phyloP scores from a whole-genome alignment of 352 stramenopile species.

The Pythium aristosporum region DNA sequence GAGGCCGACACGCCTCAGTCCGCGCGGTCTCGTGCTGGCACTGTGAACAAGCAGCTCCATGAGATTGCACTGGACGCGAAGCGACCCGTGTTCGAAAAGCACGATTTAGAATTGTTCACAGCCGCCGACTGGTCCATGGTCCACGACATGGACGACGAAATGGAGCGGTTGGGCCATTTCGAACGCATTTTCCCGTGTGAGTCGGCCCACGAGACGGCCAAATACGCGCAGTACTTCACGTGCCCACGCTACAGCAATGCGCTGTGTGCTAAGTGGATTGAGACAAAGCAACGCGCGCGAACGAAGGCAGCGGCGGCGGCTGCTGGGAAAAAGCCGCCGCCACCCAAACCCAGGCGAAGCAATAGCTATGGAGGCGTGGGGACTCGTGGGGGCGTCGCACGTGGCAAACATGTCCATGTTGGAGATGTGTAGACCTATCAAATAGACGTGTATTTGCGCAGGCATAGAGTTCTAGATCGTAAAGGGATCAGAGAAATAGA shows the following conservation, averaged over 20 bases:
- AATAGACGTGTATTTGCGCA: no score
- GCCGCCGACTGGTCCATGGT: slow-evolving; percentile 60
- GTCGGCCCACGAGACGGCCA: slow-evolving; percentile 17
- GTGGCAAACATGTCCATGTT: not conserved
- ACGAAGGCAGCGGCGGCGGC: not conserved
- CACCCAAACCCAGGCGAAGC: slow-evolving; percentile 10
- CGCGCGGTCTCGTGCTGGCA: slow-evolving; percentile 6
- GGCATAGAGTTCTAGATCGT: no score
- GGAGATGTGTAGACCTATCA: not conserved
- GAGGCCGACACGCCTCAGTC: not conserved
- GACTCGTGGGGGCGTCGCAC: not conserved
- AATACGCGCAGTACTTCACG: slow-evolving; percentile 53
- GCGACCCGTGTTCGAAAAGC: slow-evolving; percentile 38
- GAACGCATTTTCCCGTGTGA: slow-evolving; percentile 60
- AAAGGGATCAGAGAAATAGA: no score
- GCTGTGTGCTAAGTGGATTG: slow-evolving; percentile 62
- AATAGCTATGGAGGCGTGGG: slow-evolving; percentile 4
- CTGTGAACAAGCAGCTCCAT: slow-evolving; percentile 51
- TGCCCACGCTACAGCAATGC: slow-evolving; percentile 62
- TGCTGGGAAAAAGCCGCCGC: not conserved
- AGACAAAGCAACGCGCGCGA: slow-evolving; percentile 28
- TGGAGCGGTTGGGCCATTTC: slow-evolving; percentile 68
- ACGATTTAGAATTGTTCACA: slow-evolving; percentile 56
- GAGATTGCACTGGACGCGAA: slow-evolving; percentile 53
- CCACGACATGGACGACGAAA: slow-evolving; percentile 69